phyloP scores from a whole-genome alignment of 345 rosid genomes.

The Gossypium ekmanianum region DNA sequence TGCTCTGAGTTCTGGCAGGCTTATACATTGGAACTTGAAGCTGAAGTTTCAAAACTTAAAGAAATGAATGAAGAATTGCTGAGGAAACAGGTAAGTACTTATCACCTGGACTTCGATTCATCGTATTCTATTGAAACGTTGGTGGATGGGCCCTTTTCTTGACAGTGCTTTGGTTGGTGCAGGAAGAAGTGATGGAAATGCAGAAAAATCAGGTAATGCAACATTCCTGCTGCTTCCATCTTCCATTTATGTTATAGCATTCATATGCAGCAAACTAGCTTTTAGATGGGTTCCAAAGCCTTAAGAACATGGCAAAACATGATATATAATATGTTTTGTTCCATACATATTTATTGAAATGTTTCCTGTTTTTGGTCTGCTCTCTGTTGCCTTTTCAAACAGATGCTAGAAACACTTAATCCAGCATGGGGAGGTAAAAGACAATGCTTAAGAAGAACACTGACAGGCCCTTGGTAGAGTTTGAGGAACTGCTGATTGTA shows the following conservation, averaged over 20 bases:
- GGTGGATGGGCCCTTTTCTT: slow-evolving; percentile 6
- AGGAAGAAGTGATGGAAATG: slow-evolving; percentile 51
- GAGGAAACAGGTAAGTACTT: slow-evolving; percentile 28
- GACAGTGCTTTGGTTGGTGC: slow-evolving; percentile 30
- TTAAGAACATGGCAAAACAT: background rate
- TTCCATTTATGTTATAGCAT: too few relatives aligned
- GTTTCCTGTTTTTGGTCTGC: slow-evolving; percentile 1
- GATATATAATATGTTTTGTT: background rate
- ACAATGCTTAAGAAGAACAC: slow-evolving; percentile 77
- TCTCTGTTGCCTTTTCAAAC: slow-evolving; percentile 1
- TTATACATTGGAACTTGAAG: slow-evolving; percentile 87
- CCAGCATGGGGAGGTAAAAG: slow-evolving; percentile 57
- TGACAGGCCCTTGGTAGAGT: slow-evolving; percentile 85
- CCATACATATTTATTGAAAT: background rate
- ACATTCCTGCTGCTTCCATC: background rate
- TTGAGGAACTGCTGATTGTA: slow-evolving; percentile 11
- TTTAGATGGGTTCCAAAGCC: background rate
- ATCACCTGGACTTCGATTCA: slow-evolving; percentile 13
- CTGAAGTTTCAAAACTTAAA: slow-evolving; percentile 79
- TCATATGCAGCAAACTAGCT: too few relatives aligned
- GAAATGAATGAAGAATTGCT: slow-evolving; percentile 66
- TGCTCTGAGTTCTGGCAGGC: slow-evolving; percentile 50
- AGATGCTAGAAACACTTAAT: slow-evolving; percentile 46
- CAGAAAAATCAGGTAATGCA: slow-evolving; percentile 56
- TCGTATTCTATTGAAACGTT: slow-evolving; percentile 6